Evolutionary conservation across 2,329 filamentous ascomycete genomes (phyloP), one percentile per base, ranked within the genome.

Genomic region (Microthyrium microscopicum): DNA sequence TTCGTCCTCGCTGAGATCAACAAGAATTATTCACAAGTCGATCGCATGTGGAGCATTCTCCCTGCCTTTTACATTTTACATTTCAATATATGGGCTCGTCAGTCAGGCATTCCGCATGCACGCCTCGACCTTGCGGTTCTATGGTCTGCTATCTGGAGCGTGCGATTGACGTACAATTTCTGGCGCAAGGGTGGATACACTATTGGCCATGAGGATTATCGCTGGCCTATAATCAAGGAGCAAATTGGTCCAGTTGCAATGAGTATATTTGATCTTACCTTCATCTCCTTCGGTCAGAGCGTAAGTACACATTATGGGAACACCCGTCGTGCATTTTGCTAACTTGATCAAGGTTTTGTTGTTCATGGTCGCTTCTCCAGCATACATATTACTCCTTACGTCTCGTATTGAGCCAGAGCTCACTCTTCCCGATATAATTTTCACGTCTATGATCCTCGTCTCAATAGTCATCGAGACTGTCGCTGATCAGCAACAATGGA

Each of bases 1-100:
- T 60, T 93, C 17, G 48, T 87, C 20, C 61, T 73, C 4, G 81
- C 84, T 1, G 87, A 95, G 55, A 57, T 83, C 58, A 95, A 91
- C 57, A 70, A 69, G 48, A 98, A 98, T 55, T 94, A 85, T 54
- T 94, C 85, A n/a, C 89, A 98, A 57, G 77, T 98, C 26, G 89
- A 98, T 54, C 73, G 89, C 31, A 60, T 77, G 45, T 98, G 89
- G 89, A 89, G 82, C 50, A 64, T 98, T 39, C 58, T 98, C 32
- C 89, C 89, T 2, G 77, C 81, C 5, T 49, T 93, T 32, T 95
- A 92, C 56, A 78, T 89, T 50, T 67, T 73, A 5, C 85, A 98
- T 55, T 89, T 81, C 50, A 69, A 73, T 24, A 46, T 73, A n/a
- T 98, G 85, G 76, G 78, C 84, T 26, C 77, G 79, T 44, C 47